Base-by-base conservation (phyloP, 2,329 filamentous ascomycete species). In the Hypoxylon sp. region DNA sequence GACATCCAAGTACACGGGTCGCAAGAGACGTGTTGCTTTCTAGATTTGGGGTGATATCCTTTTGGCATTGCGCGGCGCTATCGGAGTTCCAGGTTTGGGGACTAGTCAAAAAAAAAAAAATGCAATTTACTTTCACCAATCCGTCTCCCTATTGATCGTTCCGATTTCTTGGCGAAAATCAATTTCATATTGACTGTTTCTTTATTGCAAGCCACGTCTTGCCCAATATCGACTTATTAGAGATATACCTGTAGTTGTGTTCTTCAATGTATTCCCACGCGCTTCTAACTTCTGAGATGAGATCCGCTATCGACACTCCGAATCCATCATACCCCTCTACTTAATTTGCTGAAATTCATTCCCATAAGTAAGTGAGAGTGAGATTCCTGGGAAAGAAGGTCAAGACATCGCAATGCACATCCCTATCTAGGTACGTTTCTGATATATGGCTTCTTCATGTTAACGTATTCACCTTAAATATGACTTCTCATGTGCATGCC, bases 1-100 rank as follows among this genome's bases (percentile, higher is more conserved):
- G 1, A 94, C 87, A 62, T 97, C 93, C 56, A 98, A 97, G 81
- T 99, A 97, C 80, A 98, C 95, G 0, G 96, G 95, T 31, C 86
- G 96, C 75, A 97, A 94, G 84, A 88, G 96, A 80, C 88, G 92
- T 65, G 84, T 91, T 60, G 90, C 90, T 33, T 97, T 97, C 79
- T 97, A 80, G 73, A 65, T 61, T 58, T 48, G 29, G 33, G 14
- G 52, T 37, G 59, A 66, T 57, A 56, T 64, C 58, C 65, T 54
- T 70, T 71, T 67, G 73, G 72, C 72, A 77, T 77, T 69, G 73
- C 72, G 48, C 58, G 74, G 76, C 73, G 76, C 72, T 74, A 42
- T 51, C 14, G 68, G 70, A 69, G 71, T 73, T 70, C 1, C 52
- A 53, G 22, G 19, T 8, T n/a, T 37, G 46, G 42, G 29, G 29